These are phyloP conservation scores for Trypanosoma mega DNA, from an alignment of 208 protist genomes.

Conservation along the genomic window DNA sequence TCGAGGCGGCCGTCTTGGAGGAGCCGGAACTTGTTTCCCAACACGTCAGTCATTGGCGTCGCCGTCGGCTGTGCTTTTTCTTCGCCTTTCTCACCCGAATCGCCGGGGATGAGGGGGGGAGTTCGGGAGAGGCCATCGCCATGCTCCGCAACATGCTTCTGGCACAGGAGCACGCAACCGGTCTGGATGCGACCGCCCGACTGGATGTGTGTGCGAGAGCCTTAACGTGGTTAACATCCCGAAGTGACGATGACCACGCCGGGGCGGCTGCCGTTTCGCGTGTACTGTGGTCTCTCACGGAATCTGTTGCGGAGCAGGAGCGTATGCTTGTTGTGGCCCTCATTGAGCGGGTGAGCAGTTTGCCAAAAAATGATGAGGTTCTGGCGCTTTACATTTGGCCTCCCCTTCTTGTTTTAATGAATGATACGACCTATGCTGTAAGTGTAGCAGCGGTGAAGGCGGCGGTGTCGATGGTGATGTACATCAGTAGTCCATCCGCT, in stretches of 20 bases:
- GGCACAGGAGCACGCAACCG: neutral
- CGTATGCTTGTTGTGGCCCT: conserved; percentile 51
- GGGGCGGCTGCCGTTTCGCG: conserved; percentile 40
- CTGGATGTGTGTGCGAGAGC: conserved; percentile 31
- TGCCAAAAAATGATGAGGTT: conserved; percentile 33
- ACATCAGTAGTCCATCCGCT: conserved; percentile 29
- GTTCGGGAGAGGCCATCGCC: conserved; percentile 8
- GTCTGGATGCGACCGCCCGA: neutral
- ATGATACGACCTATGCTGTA: conserved; percentile 43
- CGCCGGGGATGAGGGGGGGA: conserved; percentile 16
- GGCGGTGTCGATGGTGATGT: conserved; percentile 36
- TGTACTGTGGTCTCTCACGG: conserved; percentile 39
- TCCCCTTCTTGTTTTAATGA: conserved; percentile 45
- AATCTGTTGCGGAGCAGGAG: conserved; percentile 25
- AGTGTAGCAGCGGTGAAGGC: conserved; percentile 55
- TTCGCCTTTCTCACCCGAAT: conserved; percentile 36
- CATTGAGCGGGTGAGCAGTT: conserved; percentile 38
- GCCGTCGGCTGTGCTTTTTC: conserved; percentile 31
- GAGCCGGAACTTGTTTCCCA: neutral
- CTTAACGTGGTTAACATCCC: conserved; percentile 29
- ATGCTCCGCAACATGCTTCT: conserved; percentile 2
- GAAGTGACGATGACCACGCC: conserved; percentile 31
- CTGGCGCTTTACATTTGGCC: conserved; percentile 42
- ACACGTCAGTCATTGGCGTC: neutral
- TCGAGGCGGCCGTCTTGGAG: conserved; percentile 2